These are phyloP conservation scores for Penicillium longicatenatum DNA, from an alignment of 495 filamentous ascomycete genomes.

Conservation along the genomic window DNA sequence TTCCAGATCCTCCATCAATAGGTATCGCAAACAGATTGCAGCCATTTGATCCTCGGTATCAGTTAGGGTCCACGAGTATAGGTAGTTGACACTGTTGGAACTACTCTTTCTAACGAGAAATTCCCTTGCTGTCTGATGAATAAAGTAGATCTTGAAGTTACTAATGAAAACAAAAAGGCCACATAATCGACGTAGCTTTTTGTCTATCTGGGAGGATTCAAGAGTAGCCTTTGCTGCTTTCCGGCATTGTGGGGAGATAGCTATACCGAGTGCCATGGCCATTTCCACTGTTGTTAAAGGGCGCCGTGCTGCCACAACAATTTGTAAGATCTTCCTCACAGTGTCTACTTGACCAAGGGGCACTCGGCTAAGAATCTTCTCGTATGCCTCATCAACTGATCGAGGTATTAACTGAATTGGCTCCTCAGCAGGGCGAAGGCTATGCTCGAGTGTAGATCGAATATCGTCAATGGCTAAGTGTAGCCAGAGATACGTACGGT, in stretches of 20 bases:
- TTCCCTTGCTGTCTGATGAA: conserved; percentile 38
- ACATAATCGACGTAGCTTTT: conserved; percentile 36
- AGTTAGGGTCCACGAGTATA: conserved; percentile 13
- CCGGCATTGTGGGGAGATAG: conserved; percentile 12
- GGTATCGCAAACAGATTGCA: conserved; percentile 27
- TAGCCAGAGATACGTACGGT: too few relatives aligned
- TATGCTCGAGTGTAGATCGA: too few relatives aligned
- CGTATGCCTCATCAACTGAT: conserved; percentile 30
- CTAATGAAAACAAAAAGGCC: conserved; percentile 42
- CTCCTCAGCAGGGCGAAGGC: too few relatives aligned
- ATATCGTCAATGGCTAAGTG: too few relatives aligned
- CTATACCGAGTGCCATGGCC: conserved; percentile 39
- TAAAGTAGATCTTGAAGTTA: conserved; percentile 37
- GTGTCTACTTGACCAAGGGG: conserved; percentile 3
- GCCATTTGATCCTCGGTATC: conserved; percentile 22
- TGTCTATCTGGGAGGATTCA: conserved; percentile 13
- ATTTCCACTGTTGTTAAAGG: conserved; percentile 40
- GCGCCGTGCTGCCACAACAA: conserved; percentile 32
- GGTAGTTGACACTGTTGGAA: neutral
- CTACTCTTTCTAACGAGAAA: conserved; percentile 23
- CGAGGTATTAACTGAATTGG: conserved; percentile 8
- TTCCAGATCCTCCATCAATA: conserved; percentile 24
- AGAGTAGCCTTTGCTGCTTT: conserved; percentile 29
- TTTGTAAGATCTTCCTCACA: conserved; percentile 35
- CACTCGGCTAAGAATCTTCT: conserved; percentile 29